Conservation (phyloP, 2,329 filamentous ascomycete genomes). For the Orbilia brochopaga region DNA sequence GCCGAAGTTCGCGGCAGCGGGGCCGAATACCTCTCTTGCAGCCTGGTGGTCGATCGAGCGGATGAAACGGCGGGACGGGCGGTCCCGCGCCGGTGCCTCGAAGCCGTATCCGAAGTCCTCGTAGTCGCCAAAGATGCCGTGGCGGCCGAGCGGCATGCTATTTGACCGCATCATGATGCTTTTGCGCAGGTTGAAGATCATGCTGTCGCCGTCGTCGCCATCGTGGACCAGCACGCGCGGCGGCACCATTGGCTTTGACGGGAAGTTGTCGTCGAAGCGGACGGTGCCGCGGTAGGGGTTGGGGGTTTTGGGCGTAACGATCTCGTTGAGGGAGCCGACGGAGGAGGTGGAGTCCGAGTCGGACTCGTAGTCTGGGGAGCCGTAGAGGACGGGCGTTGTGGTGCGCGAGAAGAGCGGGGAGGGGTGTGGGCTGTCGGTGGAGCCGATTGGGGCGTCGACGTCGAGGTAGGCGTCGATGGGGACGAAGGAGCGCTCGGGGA, state of each 20-base stretch:
- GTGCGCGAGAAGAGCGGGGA: slow-evolving; percentile 26
- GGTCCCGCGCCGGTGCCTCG: slow-evolving; percentile 9
- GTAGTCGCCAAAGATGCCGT: slow-evolving; percentile 9
- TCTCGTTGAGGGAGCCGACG: slow-evolving; percentile 24
- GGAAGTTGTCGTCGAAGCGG: not conserved
- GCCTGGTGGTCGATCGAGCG: slow-evolving; percentile 34
- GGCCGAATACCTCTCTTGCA: slow-evolving; percentile 30
- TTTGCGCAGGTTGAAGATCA: slow-evolving; percentile 24
- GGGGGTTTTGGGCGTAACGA: slow-evolving; percentile 20
- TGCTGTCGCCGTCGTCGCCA: slow-evolving; percentile 20
- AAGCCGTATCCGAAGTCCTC: slow-evolving; percentile 6
- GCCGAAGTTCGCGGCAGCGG: slow-evolving; percentile 28
- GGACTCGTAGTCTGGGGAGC: slow-evolving; percentile 7
- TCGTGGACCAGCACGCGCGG: slow-evolving; percentile 19
- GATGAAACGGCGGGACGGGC: slow-evolving; percentile 31
- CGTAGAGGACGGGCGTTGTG: slow-evolving; percentile 33
- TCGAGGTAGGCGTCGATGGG: slow-evolving; percentile 5
- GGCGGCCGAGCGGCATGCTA: slow-evolving; percentile 16
- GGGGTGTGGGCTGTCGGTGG: slow-evolving; percentile 11
- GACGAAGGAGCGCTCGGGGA: not conserved
- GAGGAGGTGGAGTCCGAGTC: slow-evolving; percentile 12
- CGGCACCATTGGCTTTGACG: not conserved
- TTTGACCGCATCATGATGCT: slow-evolving; percentile 16
- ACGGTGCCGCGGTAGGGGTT: not conserved
- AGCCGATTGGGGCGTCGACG: not conserved